A percentile compares a stretch with the other conserved stretches of the same genome.
phyloP scores from a whole-genome alignment of 768 basidiomycete species.

The Tricholoma flavovirens region DNA sequence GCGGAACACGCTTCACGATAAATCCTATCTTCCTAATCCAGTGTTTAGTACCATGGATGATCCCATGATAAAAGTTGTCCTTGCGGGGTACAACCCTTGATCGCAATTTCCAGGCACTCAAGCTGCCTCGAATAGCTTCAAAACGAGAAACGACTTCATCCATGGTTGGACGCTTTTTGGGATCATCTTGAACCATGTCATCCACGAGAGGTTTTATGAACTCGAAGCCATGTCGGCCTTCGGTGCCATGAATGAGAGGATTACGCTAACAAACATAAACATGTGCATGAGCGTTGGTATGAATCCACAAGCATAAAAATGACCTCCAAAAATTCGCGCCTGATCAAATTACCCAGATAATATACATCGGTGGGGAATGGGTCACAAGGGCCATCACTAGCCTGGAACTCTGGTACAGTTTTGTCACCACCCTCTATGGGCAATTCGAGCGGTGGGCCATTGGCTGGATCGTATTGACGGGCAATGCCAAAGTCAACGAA shows the following conservation, averaged over 20 bases:
- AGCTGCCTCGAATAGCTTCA: conserved; percentile 16
- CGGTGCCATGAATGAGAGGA: not conserved
- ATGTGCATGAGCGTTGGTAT: not conserved
- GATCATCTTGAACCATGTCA: conserved; percentile 32
- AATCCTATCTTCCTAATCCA: not conserved
- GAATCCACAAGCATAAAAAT: not conserved
- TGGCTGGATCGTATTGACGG: conserved; percentile 13
- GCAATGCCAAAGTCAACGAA: conserved; percentile 22
- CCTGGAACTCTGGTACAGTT: conserved; percentile 28
- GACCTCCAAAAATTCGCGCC: conserved; percentile 14
- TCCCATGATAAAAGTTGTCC: not conserved
- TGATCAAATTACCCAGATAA: conserved; percentile 29
- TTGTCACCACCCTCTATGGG: conserved; percentile 34
- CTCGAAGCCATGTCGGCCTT: conserved; percentile 17
- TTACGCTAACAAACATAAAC: not conserved
- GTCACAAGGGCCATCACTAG: conserved; percentile 15
- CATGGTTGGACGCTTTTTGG: conserved; percentile 30
- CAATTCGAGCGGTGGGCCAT: conserved; percentile 17
- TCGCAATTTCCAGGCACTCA: conserved; percentile 27
- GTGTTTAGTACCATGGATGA: not conserved
- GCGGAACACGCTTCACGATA: not conserved
- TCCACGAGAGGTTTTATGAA: conserved; percentile 24
- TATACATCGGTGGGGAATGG: conserved; percentile 33
- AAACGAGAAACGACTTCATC: conserved; percentile 30
- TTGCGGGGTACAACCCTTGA: conserved; percentile 14